Evolutionary conservation across 2,329 filamentous ascomycete genomes (phyloP).

Genomic region (Neofusicoccum cordaticola): DNA sequence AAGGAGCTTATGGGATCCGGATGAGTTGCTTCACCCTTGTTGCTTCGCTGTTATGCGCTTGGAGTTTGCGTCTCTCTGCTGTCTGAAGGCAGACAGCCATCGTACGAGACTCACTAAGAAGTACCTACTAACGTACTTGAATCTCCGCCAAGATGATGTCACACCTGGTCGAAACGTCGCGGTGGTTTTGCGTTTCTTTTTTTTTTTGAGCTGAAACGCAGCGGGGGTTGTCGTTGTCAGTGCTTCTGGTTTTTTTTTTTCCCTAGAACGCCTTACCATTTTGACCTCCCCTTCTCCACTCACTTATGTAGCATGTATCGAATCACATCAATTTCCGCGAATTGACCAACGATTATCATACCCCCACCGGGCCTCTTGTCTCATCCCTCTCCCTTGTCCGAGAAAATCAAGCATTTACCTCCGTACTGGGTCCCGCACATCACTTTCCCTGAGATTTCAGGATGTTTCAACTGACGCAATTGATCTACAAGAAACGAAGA

Average conservation of each 20-base stretch:
- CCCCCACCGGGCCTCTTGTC: background rate
- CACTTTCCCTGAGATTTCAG: background rate
- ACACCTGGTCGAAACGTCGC: background rate
- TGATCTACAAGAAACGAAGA: constrained; percentile 9
- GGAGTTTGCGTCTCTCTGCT: background rate
- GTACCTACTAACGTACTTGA: background rate
- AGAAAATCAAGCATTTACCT: background rate
- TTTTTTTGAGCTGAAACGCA: background rate
- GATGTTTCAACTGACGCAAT: constrained; percentile 4
- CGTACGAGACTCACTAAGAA: no score
- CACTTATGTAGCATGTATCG: background rate
- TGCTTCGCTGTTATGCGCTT: background rate
- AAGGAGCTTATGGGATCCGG: background rate
- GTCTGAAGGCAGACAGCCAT: background rate
- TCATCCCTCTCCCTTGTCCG: background rate
- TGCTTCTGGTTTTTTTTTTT: background rate
- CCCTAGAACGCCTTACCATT: background rate
- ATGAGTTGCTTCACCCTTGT: background rate
- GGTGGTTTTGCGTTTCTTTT: background rate
- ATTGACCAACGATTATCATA: background rate
- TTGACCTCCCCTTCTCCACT: background rate
- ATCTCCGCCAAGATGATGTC: background rate
- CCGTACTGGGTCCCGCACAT: background rate
- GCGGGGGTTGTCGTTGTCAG: background rate
- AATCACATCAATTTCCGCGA: background rate